Evolutionary conservation across 805 yeast genomes (phyloP).

Genomic region (Lipomyces japonicus): DNA sequence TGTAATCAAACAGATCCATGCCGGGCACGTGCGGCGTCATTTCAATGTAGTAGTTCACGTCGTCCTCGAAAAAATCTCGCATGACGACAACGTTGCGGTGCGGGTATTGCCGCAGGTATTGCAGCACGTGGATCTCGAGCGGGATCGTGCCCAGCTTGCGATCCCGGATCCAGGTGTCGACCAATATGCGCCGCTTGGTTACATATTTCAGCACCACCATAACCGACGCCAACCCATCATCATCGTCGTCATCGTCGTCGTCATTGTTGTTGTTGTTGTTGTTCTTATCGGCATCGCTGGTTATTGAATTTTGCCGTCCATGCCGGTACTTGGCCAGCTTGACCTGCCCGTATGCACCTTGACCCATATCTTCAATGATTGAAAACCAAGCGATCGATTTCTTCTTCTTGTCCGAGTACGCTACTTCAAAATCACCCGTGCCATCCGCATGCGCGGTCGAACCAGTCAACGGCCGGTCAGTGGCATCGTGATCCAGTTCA

Average conservation of each 20-base stretch:
- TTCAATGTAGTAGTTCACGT: constrained; percentile 81
- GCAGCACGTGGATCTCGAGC: constrained; percentile 91
- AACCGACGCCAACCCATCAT: too few relatives aligned
- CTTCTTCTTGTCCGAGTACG: constrained; percentile 40
- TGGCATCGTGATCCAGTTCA: too few relatives aligned
- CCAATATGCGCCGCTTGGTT: constrained; percentile 85
- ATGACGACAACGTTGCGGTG: constrained; percentile 85
- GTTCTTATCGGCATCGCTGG: too few relatives aligned
- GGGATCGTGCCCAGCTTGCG: constrained; percentile 89
- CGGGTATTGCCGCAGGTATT: constrained; percentile 58
- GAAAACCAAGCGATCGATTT: constrained; percentile 69
- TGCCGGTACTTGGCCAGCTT: constrained; percentile 66
- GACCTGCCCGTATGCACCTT: constrained; percentile 96
- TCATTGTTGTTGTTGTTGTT: too few relatives aligned
- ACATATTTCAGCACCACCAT: constrained; percentile 82
- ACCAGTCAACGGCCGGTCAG: too few relatives aligned
- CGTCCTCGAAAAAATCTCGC: constrained; percentile 90
- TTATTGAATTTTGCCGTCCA: too few relatives aligned
- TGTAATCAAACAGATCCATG: constrained; percentile 85
- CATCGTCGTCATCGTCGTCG: too few relatives aligned
- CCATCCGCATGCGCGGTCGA: too few relatives aligned
- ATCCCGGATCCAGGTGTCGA: constrained; percentile 97
- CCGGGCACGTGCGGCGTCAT: constrained; percentile 87
- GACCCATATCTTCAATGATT: constrained; percentile 77
- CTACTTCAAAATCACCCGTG: too few relatives aligned